Evolutionary conservation across 192 early-diverging fungal species (phyloP).

Genomic region (Backusella morwellensis): DNA sequence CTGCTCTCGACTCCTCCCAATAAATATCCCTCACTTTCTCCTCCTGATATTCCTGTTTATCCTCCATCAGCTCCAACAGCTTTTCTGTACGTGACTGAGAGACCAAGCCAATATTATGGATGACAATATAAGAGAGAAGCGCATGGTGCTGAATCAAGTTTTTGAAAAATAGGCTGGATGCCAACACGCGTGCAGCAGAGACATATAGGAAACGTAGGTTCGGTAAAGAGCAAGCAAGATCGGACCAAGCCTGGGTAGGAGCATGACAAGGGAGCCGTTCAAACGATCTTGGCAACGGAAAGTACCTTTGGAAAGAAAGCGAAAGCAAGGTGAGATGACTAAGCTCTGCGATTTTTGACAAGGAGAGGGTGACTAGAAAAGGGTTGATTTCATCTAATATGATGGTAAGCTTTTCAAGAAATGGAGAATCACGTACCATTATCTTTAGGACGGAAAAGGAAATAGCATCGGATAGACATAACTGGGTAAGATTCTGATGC

Average conservation of each 20-base stretch:
- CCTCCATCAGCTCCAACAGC: not conserved
- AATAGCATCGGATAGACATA: slow-evolving; percentile 29
- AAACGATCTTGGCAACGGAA: slow-evolving; percentile 5
- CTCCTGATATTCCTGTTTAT: not conserved
- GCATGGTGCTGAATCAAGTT: slow-evolving; percentile 7
- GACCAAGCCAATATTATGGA: slow-evolving; percentile 26
- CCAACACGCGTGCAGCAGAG: slow-evolving; percentile 14
- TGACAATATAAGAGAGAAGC: slow-evolving; percentile 19
- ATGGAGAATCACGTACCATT: slow-evolving; percentile 18
- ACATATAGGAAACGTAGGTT: slow-evolving; percentile 21
- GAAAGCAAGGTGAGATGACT: slow-evolving; percentile 19
- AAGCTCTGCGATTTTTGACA: slow-evolving; percentile 9
- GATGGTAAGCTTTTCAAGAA: slow-evolving; percentile 29
- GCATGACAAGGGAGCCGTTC: slow-evolving; percentile 25
- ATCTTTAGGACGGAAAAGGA: slow-evolving; percentile 6
- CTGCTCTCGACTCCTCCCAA: not conserved
- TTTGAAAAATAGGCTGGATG: not conserved
- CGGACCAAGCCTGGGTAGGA: slow-evolving; percentile 17
- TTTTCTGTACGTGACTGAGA: not conserved
- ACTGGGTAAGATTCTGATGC: slow-evolving; percentile 15
- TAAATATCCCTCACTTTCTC: not conserved
- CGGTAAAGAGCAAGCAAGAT: slow-evolving; percentile 10
- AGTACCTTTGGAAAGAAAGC: slow-evolving; percentile 24
- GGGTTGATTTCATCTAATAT: slow-evolving; percentile 26
- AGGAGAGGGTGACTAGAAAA: not conserved